These are phyloP conservation scores for Entomortierella lignicola DNA, from an alignment of 192 early-diverging fungal species.

Conservation along the genomic window DNA sequence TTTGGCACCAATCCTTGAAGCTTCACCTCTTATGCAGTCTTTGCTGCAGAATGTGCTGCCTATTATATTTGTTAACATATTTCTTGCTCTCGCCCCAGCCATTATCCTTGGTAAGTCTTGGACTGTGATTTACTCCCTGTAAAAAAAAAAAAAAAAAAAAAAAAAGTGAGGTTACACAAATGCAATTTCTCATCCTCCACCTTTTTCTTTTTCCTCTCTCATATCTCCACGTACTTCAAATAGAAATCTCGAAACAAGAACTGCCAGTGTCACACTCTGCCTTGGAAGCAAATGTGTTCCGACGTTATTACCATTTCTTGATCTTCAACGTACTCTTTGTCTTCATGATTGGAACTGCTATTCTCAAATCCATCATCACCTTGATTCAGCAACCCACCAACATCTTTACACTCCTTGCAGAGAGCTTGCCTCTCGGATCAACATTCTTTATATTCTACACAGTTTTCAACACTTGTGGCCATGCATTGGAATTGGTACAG, in stretches of 20 bases:
- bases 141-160: background rate
- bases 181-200: too few relatives aligned
- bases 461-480: constrained; percentile 68
- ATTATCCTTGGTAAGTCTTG: constrained; percentile 61
- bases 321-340: constrained; percentile 75
- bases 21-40: constrained; percentile 54
- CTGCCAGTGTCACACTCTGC: constrained; percentile 66
- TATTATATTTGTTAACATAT: constrained; percentile 65
- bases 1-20: constrained; percentile 57
- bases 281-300: constrained; percentile 64
- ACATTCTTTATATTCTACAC: constrained; percentile 73
- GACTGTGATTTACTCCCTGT: background rate
- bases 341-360: constrained; percentile 67
- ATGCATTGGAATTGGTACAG: constrained; percentile 69
- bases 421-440: constrained; percentile 64
- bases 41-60: constrained; percentile 69
- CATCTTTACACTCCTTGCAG: constrained; percentile 61
- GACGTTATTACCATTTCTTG: constrained; percentile 69
- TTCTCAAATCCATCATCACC: constrained; percentile 62
- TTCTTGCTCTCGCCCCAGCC: constrained; percentile 65
- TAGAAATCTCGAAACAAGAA: constrained; percentile 71
- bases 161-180: too few relatives aligned
- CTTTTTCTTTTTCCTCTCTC: background rate
- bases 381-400: constrained; percentile 62
- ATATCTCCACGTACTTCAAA: constrained; percentile 6